phyloP scores from a whole-genome alignment of 148 eudicot genomes.

The Rheum nobile region DNA sequence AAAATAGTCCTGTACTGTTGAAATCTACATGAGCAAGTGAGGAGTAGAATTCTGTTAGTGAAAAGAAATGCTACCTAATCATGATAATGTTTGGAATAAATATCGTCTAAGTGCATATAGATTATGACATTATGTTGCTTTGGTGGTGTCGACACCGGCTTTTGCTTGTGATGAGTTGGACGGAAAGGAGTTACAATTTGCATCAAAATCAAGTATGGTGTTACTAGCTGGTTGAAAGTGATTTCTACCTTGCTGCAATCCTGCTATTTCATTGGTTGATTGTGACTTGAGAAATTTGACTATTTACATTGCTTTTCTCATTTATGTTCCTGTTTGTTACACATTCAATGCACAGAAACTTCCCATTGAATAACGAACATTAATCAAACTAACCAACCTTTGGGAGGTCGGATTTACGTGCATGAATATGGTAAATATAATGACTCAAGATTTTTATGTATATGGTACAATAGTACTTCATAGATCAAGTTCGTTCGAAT shows the following conservation, averaged over 20 bases:
- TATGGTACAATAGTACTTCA: too few species aligned
- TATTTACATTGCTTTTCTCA: not conserved
- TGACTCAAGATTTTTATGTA: too few species aligned
- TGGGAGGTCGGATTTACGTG: not conserved
- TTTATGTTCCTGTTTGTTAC: not conserved
- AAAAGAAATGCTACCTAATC: not conserved
- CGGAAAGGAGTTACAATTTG: conserved; percentile 6
- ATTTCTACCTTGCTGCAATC: not conserved
- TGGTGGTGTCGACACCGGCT: not conserved
- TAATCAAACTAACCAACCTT: not conserved
- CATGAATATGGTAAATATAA: too few species aligned
- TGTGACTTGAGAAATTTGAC: not conserved
- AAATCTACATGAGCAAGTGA: not conserved
- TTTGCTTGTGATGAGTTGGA: conserved; percentile 2
- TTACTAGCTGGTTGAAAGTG: not conserved
- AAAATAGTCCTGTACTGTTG: not conserved
- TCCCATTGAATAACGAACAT: not conserved
- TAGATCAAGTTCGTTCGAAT: too few species aligned
- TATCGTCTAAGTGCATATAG: not conserved
- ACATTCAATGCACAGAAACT: not conserved
- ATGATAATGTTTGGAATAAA: not conserved
- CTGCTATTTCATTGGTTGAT: not conserved
- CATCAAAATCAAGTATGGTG: conserved; percentile 6
- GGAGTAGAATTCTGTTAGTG: not conserved
- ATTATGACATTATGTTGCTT: not conserved